Evolutionary conservation across 805 yeast genomes (phyloP).

Genomic region (Monosporozyma aerobia): DNA sequence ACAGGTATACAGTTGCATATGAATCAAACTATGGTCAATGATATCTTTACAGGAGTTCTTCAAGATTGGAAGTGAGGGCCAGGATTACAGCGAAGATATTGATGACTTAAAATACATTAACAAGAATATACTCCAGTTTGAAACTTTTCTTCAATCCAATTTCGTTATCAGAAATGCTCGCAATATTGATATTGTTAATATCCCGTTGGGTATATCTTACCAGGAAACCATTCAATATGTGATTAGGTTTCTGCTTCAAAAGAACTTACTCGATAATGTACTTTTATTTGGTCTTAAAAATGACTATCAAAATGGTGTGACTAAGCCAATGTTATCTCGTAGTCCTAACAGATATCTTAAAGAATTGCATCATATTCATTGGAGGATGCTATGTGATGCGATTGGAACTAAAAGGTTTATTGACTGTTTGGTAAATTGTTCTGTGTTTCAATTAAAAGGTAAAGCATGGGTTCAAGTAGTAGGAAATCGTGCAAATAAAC

Average conservation of each 20-base stretch:
- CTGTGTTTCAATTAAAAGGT: constrained; percentile 22
- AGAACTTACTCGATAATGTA: constrained; percentile 29
- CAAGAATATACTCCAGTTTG: neutral
- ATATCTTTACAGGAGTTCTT: constrained; percentile 1
- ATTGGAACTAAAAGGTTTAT: constrained; percentile 36
- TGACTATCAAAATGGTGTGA: constrained; percentile 23
- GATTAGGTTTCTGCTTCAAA: constrained; percentile 25
- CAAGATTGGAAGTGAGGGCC: neutral
- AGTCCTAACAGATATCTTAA: constrained; percentile 33
- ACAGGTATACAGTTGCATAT: neutral
- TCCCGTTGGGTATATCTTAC: constrained; percentile 9
- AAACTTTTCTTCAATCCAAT: neutral
- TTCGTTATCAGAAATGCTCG: neutral
- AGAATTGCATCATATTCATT: constrained; percentile 34
- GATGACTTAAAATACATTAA: neutral
- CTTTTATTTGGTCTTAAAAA: constrained; percentile 37
- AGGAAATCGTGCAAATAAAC: constrained; percentile 16
- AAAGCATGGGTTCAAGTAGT: constrained; percentile 12
- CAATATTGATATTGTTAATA: neutral
- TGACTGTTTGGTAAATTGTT: constrained; percentile 31
- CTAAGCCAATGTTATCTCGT: constrained; percentile 25
- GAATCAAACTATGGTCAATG: neutral
- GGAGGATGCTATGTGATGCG: constrained; percentile 34
- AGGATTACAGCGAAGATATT: neutral
- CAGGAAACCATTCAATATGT: constrained; percentile 36